Base-by-base conservation (phyloP, 2,329 filamentous ascomycete species). In the Ophiostoma populinum region DNA sequence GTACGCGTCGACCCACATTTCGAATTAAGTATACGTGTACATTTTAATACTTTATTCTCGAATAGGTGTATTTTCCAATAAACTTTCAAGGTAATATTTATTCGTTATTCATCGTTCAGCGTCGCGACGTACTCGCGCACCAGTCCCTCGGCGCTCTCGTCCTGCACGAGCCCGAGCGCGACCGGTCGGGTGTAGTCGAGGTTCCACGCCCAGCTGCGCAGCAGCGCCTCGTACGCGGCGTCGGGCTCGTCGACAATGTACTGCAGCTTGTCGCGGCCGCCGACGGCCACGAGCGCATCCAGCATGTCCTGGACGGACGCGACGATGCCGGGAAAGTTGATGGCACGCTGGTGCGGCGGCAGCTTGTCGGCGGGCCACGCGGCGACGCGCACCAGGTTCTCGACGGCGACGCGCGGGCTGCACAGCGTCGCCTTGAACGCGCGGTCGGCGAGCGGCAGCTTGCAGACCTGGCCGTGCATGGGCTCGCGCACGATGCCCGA, bases 401-500 rank as follows among this genome's bases (percentile, higher is more conserved):
- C 54, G 19, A 64, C 59, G 18, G 70, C 51, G 1, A 54, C 63
- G 36, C 56, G 57, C 1, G 68, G 69, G 32, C 64, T 66, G 50
- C 62, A 65, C 16, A 75, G 45, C 54, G 65, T 72, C 2, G 63
- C 63, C 26, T 54, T 51, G 48, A 71, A 72, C 0, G 44, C 43
- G 3, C 68, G 54, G 43, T 65, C 60, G 24, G 57, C 48, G 22
- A 71, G 48, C 7, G 70, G 65, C 2, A 74, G 60, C 1, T 67
- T 49, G 39, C 63, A 70, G 43, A 61, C 56, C 34, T 61, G 49
- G 3, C 70, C 70, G 24, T 50, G 58, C 46, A 77, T 57, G 0
- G 72, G 70, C 53, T 77, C 72, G 16, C 72, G 60, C 36, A 76
- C 70, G 51, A 77, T 75, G 10, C 71, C 71, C 1, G 64, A 72